Percentiles rank a stretch among this genome's conserved stretches.
phyloP scores from a whole-genome alignment of 2,329 filamentous ascomycete genomes.

The Eurotiales sp. region DNA sequence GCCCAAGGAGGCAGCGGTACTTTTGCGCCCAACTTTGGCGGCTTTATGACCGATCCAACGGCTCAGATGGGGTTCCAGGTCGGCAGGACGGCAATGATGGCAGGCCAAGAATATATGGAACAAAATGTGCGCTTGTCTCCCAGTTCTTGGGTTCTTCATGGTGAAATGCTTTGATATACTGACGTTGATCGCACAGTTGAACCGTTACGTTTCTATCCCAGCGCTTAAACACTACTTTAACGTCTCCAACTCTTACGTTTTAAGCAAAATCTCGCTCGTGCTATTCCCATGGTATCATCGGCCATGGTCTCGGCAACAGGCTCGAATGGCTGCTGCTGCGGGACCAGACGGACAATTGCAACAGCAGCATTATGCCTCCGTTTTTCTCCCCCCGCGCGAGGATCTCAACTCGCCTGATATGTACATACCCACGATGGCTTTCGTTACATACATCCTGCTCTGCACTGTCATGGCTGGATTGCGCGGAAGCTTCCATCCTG shows the following conservation, averaged over 20 bases:
- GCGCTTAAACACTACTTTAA: constrained; percentile 99
- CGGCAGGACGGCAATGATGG: constrained; percentile 84
- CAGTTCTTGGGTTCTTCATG: not conserved
- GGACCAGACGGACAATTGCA: constrained; percentile 60
- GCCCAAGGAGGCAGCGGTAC: constrained; percentile 38
- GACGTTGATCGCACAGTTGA: constrained; percentile 51
- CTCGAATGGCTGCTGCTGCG: constrained; percentile 43
- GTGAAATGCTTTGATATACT: not conserved
- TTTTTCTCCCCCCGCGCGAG: constrained; percentile 84
- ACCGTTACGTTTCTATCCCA: constrained; percentile 83
- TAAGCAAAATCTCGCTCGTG: constrained; percentile 88
- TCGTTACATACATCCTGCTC: constrained; percentile 95
- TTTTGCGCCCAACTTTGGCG: constrained; percentile 65
- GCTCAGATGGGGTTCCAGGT: constrained; percentile 94
- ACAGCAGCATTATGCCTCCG: constrained; percentile 49
- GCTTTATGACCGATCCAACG: constrained; percentile 93
- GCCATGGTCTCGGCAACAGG: constrained; percentile 91
- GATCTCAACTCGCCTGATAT: constrained; percentile 98
- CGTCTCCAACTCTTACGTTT: constrained; percentile 94
- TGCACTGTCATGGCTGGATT: constrained; percentile 87
- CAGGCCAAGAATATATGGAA: constrained; percentile 91
- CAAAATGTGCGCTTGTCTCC: constrained; percentile 83
- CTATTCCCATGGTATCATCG: constrained; percentile 97
- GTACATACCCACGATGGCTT: constrained; percentile 98
- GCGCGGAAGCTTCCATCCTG: constrained; percentile 86